These are phyloP conservation scores for Penicillium sp. DNA, from an alignment of 2,329 filamentous ascomycete genomes.

Conservation along the genomic window DNA sequence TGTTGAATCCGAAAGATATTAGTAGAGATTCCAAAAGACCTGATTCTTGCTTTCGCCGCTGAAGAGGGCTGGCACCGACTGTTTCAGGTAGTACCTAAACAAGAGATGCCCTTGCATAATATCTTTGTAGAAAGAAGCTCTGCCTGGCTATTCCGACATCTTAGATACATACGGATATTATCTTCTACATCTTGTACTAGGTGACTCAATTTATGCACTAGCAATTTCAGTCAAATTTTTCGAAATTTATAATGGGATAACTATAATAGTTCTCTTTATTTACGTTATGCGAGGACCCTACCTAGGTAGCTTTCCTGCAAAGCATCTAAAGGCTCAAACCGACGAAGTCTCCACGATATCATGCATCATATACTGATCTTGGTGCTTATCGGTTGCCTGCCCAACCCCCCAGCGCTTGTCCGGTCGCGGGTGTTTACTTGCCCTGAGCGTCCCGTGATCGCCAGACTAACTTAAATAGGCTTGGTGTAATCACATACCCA, in stretches of 20 bases:
- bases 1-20: neutral
- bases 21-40: neutral
- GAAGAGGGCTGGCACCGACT: neutral
- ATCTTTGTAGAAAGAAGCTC: neutral
- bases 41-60: neutral
- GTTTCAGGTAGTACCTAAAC: neutral
- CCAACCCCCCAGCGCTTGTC: constrained; percentile 13
- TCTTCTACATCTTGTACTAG: neutral
- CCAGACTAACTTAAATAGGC: constrained; percentile 9
- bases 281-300: neutral
- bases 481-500: neutral
- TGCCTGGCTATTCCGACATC: neutral
- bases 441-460: constrained; percentile 19
- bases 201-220: neutral
- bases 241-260: neutral
- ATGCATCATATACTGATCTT: neutral
- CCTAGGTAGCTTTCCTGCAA: too few species aligned
- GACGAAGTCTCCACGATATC: neutral
- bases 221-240: too few species aligned
- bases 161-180: neutral
- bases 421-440: constrained; percentile 20
- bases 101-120: neutral
- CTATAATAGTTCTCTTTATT: neutral
- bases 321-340: neutral
- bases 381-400: constrained; percentile 20